phyloP scores from a whole-genome alignment of 768 basidiomycete genomes.

The Dentipellis sp. region DNA sequence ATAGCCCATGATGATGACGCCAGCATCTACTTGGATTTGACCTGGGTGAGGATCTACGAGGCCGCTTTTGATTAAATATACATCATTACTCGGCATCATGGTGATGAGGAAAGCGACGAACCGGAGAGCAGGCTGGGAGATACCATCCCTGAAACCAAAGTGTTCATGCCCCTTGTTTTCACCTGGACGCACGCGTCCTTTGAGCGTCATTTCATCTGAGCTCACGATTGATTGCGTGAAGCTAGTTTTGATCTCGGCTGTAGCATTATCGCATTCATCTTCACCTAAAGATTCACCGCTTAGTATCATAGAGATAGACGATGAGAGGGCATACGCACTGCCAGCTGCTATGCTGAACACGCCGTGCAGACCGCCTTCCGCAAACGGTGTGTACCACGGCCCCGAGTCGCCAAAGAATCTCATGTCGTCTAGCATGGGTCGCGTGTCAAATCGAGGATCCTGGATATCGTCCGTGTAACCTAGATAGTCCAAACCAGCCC shows the following conservation, averaged over 20 bases:
- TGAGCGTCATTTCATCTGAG: not conserved
- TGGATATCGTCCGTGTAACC: not conserved
- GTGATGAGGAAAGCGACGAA: slow-evolving; percentile 15
- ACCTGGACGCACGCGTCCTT: slow-evolving; percentile 30
- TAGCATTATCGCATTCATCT: not conserved
- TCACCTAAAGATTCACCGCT: no score
- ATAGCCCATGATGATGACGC: not conserved
- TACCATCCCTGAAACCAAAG: slow-evolving; percentile 45
- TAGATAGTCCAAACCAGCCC: slow-evolving; percentile 2
- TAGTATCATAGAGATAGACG: no score
- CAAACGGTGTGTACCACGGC: not conserved
- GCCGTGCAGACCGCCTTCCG: not conserved
- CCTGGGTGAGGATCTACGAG: not conserved
- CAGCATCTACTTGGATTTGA: not conserved
- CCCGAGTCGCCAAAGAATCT: not conserved
- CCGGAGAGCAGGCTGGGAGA: slow-evolving; percentile 30
- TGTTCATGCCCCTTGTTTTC: slow-evolving; percentile 32
- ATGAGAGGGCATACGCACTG: no score
- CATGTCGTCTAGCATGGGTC: not conserved
- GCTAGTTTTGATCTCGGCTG: not conserved
- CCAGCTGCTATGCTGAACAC: not conserved
- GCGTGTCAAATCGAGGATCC: not conserved
- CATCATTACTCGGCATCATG: no score
- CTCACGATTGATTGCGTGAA: no score
- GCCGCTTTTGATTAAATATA: slow-evolving; percentile 20